phyloP scores from a whole-genome alignment of 2,329 filamentous ascomycete species.

The Thermothelomyces thermophilus region DNA sequence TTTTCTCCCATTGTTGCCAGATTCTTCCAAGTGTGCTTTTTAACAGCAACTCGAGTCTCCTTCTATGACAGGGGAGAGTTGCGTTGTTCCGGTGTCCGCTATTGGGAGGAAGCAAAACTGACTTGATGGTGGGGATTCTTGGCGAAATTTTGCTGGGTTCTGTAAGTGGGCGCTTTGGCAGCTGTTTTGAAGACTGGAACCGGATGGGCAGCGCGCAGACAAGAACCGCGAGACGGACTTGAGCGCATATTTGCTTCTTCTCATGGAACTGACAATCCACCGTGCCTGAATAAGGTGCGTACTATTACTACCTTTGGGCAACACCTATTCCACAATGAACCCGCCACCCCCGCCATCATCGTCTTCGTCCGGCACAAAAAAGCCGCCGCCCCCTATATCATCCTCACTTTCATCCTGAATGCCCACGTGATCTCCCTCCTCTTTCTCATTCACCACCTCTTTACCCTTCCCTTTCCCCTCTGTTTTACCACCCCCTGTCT shows the following conservation, averaged over 20 bases:
- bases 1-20: not conserved
- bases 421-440: too few species aligned
- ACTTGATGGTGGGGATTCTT: too few species aligned
- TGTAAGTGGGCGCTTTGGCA: too few species aligned
- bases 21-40: not conserved
- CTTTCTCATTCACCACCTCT: slow-evolving; percentile 14
- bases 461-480: slow-evolving; percentile 24
- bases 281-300: not conserved
- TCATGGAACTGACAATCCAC: not conserved
- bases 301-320: not conserved
- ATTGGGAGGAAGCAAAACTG: too few species aligned
- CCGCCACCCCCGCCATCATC: slow-evolving; percentile 18
- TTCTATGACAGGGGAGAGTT: too few species aligned
- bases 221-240: too few species aligned
- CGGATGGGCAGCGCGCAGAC: not conserved
- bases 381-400: slow-evolving; percentile 27
- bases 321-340: slow-evolving; percentile 21
- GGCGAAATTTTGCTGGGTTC: too few species aligned
- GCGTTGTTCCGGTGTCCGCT: too few species aligned
- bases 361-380: slow-evolving; percentile 23
- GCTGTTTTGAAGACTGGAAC: too few species aligned
- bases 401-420: slow-evolving; percentile 27
- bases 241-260: not conserved
- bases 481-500: not conserved
- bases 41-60: too few species aligned